Percentiles rank a stretch among this genome's conserved stretches.
These are phyloP conservation scores for Rhizopogon hawkerae DNA, from an alignment of 1,284 basidiomycete genomes.

Conservation along the genomic window DNA sequence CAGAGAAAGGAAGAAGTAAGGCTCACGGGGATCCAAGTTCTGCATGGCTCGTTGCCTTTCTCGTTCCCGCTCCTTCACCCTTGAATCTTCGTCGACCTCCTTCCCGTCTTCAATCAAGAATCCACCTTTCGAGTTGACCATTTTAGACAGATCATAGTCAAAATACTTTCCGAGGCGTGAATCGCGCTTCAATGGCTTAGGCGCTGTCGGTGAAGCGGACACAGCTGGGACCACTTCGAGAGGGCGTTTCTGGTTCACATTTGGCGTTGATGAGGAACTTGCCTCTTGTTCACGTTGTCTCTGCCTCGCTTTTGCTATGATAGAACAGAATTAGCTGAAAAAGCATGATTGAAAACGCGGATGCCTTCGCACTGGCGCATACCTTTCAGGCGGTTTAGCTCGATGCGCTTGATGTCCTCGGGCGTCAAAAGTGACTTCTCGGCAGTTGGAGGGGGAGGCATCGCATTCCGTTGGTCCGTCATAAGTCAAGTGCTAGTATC, in stretches of 20 bases:
- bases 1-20: background rate
- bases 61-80: constrained; percentile 67
- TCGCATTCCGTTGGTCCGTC: background rate
- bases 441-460: background rate
- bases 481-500: background rate
- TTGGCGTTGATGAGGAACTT: constrained; percentile 41
- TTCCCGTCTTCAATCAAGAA: constrained; percentile 82
- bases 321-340: constrained; percentile 9
- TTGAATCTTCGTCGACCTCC: constrained; percentile 58
- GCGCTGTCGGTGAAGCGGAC: constrained; percentile 54
- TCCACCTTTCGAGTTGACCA: constrained; percentile 91
- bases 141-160: constrained; percentile 94
- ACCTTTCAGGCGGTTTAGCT: constrained; percentile 48
- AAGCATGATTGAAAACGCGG: background rate
- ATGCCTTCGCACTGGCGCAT: constrained; percentile 4
- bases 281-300: constrained; percentile 46
- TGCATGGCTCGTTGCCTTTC: constrained; percentile 64
- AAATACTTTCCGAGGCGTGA: constrained; percentile 79
- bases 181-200: constrained; percentile 56
- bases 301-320: constrained; percentile 47
- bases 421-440: constrained; percentile 16
- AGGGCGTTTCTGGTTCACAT: constrained; percentile 52
- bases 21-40: constrained; percentile 64
- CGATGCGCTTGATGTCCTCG: constrained; percentile 31
- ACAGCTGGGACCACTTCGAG: constrained; percentile 39